Evolutionary conservation across 2,329 filamentous ascomycete species (phyloP).

Genomic region (Atkinsonella texensis): DNA sequence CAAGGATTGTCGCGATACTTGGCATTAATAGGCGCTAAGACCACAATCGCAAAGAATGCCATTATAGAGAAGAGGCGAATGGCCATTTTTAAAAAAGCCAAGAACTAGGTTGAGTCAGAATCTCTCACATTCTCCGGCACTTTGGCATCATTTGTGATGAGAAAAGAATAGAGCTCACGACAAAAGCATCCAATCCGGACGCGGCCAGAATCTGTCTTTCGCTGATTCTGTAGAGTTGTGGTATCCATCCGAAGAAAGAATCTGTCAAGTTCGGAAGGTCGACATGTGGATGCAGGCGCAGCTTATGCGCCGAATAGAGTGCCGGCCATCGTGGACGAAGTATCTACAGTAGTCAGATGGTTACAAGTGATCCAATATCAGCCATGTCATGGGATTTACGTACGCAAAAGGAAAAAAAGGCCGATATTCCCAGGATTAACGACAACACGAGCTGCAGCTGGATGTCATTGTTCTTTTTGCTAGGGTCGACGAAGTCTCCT

Average conservation of each 20-base stretch:
- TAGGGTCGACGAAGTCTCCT: constrained; percentile 13
- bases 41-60: constrained; percentile 65
- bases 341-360: constrained; percentile 35
- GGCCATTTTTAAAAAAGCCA: constrained; percentile 93
- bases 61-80: constrained; percentile 71
- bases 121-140: not conserved
- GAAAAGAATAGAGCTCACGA: constrained; percentile 38
- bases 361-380: too few species aligned
- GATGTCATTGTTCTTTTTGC: constrained; percentile 28
- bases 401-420: constrained; percentile 69
- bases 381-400: not conserved
- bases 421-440: constrained; percentile 52
- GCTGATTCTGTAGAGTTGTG: constrained; percentile 68
- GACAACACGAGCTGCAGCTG: constrained; percentile 63
- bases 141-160: too few species aligned
- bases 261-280: constrained; percentile 69
- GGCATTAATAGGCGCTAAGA: constrained; percentile 79
- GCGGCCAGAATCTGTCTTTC: constrained; percentile 84
- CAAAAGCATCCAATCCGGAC: constrained; percentile 88
- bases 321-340: constrained; percentile 84
- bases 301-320: constrained; percentile 81
- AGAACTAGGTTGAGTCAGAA: constrained; percentile 40
- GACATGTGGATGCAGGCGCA: constrained; percentile 47
- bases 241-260: constrained; percentile 87
- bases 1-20: constrained; percentile 32